These are phyloP conservation scores for Sambucus nigra DNA, from an alignment of 129 eudicot species.

Conservation along the genomic window DNA sequence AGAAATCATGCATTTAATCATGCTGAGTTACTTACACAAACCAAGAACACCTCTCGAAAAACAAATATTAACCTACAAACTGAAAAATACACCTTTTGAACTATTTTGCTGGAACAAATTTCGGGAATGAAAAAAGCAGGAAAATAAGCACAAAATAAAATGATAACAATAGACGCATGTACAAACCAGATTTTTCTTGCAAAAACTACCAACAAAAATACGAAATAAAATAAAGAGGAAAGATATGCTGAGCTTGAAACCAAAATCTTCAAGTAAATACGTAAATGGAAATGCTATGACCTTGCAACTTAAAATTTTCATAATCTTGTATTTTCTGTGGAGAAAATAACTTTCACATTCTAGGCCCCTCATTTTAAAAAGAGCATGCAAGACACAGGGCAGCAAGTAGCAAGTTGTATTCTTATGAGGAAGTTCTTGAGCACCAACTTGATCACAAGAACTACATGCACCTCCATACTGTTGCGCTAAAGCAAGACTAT, in stretches of 20 bases:
- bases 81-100: too few species aligned
- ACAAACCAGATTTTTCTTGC: neutral
- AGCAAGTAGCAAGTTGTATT: neutral
- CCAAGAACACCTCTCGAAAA: too few species aligned
- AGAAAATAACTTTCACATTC: too few species aligned
- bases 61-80: too few species aligned
- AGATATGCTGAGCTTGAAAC: neutral
- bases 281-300: neutral
- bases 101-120: neutral
- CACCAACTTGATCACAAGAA: neutral
- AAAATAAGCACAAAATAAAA: neutral
- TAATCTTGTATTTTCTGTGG: too few species aligned
- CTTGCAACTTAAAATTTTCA: neutral
- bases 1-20: too few species aligned
- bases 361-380: neutral
- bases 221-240: neutral
- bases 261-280: neutral
- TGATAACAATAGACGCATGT: neutral
- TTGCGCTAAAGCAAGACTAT: too few species aligned
- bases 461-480: too few species aligned
- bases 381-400: neutral
- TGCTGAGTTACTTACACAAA: too few species aligned
- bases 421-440: neutral
- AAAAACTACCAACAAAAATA: too few species aligned
- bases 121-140: neutral